Base-by-base conservation (phyloP, 305 asterid genomes). In the Fraxinus baroniana region DNA sequence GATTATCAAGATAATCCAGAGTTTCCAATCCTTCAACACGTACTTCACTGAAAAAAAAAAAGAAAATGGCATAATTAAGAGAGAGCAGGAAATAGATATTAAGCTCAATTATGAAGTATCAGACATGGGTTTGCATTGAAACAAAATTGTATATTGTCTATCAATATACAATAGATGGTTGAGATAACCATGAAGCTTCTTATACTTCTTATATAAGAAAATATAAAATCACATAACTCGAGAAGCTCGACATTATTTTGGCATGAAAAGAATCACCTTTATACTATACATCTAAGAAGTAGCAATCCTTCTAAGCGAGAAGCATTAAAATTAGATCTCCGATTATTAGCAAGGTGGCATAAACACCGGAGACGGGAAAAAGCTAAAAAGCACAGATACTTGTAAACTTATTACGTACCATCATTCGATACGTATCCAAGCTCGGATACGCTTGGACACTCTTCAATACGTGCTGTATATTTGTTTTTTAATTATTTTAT, bases 1-100 rank as follows among this genome's bases (percentile, higher is more conserved):
- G 85, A 85, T 90, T 95, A 88, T 95, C 98, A 83, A 94, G 95
- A 85, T 96, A 96, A 90, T 94, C 97, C 87, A 91, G 87, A 18
- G 95, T 94, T 89, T 94, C 98, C 91, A 96, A 81, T 86, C 99
- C 99, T 91, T 94, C 98, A 24, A 96, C 97, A 33, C 99, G 98
- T 77, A 96, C 98, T 88, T 96, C 98, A 89, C 99, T 96, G 91
- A 32, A 35, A 35, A 35, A 76, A 78, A 78, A 12, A 30, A 73
- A 70, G 62, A 74, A 60, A 80, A 77, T 33, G 18, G 78, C 62
- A 78, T 76, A 62, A 80, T 52, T 72, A 46, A 75, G 64, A 83
- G 44, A 81, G 13, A 75, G 76, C 28, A 83, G 46, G 82, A 76
- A 78, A 71, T 41, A 41, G 52, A 41, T 41, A 41, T 10, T 64